phyloP scores from a whole-genome alignment of 2,329 filamentous ascomycete species.

The Ascochyta clinopodiicola region DNA sequence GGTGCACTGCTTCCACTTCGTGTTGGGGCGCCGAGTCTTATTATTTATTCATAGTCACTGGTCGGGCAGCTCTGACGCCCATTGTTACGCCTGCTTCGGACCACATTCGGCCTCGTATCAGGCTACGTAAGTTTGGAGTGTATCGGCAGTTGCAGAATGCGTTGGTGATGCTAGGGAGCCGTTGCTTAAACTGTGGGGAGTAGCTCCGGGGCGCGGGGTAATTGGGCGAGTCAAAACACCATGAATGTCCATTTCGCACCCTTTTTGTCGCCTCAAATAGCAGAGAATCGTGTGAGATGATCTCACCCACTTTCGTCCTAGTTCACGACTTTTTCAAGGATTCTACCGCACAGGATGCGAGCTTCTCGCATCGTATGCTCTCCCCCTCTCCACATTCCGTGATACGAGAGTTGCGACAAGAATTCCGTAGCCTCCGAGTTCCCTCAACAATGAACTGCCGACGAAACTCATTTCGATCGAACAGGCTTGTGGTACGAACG shows the following conservation, averaged over 20 bases:
- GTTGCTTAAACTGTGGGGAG: background rate
- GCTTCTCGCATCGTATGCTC: background rate
- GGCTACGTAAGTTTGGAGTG: conserved; percentile 1
- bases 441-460: conserved; percentile 14
- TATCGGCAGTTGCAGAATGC: conserved; percentile 17
- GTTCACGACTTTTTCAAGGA: background rate
- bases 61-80: background rate
- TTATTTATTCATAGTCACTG: conserved; percentile 12
- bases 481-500: background rate
- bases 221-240: conserved; percentile 1
- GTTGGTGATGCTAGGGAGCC: conserved; percentile 6
- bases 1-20: background rate
- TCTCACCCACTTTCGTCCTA: background rate
- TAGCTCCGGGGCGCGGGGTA: conserved; percentile 4
- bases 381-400: background rate
- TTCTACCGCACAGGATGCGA: background rate
- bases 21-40: background rate
- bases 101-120: background rate
- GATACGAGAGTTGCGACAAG: background rate
- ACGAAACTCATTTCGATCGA: background rate
- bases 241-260: background rate
- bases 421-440: background rate
- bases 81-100: background rate
- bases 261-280: background rate
- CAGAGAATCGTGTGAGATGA: background rate